phyloP scores from a whole-genome alignment of 2,329 filamentous ascomycete species.

The Samsoniella hepiali region DNA sequence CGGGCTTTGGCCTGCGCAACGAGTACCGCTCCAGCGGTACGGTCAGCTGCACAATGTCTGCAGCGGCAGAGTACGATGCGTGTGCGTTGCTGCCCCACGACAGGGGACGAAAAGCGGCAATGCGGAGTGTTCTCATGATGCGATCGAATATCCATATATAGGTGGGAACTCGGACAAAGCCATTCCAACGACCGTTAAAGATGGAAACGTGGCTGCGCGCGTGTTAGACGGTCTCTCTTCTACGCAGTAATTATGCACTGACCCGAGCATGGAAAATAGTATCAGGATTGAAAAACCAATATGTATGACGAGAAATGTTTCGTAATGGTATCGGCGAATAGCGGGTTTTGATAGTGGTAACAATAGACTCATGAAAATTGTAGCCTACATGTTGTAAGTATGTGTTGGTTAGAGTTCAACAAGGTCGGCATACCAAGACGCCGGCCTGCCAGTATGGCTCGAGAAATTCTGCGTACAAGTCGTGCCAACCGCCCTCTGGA shows the following conservation, averaged over 20 bases:
- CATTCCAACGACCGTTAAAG: slow-evolving; percentile 47
- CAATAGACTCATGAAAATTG: slow-evolving; percentile 43
- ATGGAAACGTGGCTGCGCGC: slow-evolving; percentile 43
- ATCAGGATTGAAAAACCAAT: slow-evolving; percentile 50
- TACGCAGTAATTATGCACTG: not conserved
- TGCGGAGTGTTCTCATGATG: slow-evolving; percentile 41
- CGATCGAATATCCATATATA: slow-evolving; percentile 51
- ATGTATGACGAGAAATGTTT: slow-evolving; percentile 48
- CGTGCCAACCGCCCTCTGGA: slow-evolving; percentile 35
- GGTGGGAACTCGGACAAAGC: slow-evolving; percentile 47
- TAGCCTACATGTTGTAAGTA: slow-evolving; percentile 28
- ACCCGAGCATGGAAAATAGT: slow-evolving; percentile 48
- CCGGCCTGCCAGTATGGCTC: slow-evolving; percentile 50
- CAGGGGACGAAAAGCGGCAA: slow-evolving; percentile 37
- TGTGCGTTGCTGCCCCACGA: slow-evolving; percentile 36
- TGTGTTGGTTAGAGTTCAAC: not conserved
- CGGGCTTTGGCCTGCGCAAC: slow-evolving; percentile 30
- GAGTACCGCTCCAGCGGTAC: slow-evolving; percentile 36
- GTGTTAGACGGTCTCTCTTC: not conserved
- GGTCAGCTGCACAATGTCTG: slow-evolving; percentile 42
- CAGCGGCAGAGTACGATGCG: slow-evolving; percentile 33
- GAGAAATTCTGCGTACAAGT: slow-evolving; percentile 37
- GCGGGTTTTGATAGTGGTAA: slow-evolving; percentile 48
- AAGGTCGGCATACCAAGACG: slow-evolving; percentile 30
- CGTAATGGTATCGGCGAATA: slow-evolving; percentile 50